phyloP scores from a whole-genome alignment of 257 asterid species.

The Ilex aquifolium region DNA sequence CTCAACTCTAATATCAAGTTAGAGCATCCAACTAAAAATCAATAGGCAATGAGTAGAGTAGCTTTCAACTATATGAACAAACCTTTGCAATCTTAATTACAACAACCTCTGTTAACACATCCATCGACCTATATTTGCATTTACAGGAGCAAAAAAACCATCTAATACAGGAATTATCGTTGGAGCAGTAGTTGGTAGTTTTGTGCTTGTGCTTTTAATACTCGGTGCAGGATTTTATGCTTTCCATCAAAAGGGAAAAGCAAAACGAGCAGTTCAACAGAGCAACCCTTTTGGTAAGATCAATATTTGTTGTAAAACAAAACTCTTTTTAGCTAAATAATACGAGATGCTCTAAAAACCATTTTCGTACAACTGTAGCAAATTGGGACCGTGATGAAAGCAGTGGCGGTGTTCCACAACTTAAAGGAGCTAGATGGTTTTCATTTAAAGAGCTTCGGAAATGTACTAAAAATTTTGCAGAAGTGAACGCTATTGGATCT shows the following conservation, averaged over 20 bases:
- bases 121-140: no score
- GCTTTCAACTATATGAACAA: no score
- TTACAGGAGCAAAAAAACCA: constrained; percentile 45
- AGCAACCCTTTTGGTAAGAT: constrained; percentile 74
- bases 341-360: background rate
- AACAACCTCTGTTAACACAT: no score
- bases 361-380: constrained; percentile 40
- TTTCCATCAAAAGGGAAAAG: constrained; percentile 41
- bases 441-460: constrained; percentile 68
- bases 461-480: constrained; percentile 63
- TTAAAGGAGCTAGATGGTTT: constrained; percentile 80
- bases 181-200: constrained; percentile 57
- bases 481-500: constrained; percentile 62
- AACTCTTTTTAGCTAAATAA: constrained; percentile 1
- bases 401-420: constrained; percentile 73
- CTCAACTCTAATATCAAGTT: no score
- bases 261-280: constrained; percentile 33
- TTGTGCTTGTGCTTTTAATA: constrained; percentile 39
- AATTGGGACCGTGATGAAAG: constrained; percentile 62
- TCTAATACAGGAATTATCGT: constrained; percentile 44
- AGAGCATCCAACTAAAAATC: no score
- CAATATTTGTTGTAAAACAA: constrained; percentile 5
- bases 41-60: no score
- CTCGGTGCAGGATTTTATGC: constrained; percentile 54
- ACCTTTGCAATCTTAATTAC: no score